phyloP scores from a whole-genome alignment of 306 rosid genomes.

The Lablab purpureus region DNA sequence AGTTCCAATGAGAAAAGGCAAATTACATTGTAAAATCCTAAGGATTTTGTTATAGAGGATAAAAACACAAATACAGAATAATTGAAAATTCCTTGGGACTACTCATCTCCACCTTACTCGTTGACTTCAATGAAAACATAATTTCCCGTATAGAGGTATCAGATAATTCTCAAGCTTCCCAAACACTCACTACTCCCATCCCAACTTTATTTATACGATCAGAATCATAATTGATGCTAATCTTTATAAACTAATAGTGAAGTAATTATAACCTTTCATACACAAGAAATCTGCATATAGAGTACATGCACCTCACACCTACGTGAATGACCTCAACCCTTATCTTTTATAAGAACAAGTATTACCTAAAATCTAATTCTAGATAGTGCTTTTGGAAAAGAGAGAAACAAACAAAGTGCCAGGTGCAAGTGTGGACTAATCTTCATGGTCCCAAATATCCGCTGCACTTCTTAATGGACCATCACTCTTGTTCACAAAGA shows the following conservation, averaged over 20 bases:
- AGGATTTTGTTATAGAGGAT: not conserved
- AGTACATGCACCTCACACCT: slow-evolving; percentile 12
- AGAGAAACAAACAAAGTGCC: not conserved
- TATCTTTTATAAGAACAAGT: slow-evolving; percentile 29
- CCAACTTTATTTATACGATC: not conserved
- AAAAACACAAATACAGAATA: not conserved
- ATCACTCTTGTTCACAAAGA: slow-evolving; percentile 51
- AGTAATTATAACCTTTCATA: not conserved
- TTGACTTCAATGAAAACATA: not conserved
- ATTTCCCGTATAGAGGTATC: not conserved
- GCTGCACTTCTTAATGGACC: slow-evolving; percentile 55
- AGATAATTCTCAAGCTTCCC: slow-evolving; percentile 13
- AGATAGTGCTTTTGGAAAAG: not conserved
- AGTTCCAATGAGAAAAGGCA: not conserved
- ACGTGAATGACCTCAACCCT: slow-evolving; percentile 31
- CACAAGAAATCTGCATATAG: slow-evolving; percentile 5
- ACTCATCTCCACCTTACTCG: not conserved
- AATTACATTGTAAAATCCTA: not conserved
- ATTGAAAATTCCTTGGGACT: not conserved
- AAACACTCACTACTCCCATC: not conserved
- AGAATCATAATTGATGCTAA: not conserved
- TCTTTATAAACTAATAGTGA: not conserved
- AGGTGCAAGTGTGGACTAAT: slow-evolving; percentile 43
- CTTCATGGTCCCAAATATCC: slow-evolving; percentile 59
- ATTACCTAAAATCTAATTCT: slow-evolving; percentile 33